Conservation (phyloP, 345 rosid genomes). For the Cardamine occulta region DNA sequence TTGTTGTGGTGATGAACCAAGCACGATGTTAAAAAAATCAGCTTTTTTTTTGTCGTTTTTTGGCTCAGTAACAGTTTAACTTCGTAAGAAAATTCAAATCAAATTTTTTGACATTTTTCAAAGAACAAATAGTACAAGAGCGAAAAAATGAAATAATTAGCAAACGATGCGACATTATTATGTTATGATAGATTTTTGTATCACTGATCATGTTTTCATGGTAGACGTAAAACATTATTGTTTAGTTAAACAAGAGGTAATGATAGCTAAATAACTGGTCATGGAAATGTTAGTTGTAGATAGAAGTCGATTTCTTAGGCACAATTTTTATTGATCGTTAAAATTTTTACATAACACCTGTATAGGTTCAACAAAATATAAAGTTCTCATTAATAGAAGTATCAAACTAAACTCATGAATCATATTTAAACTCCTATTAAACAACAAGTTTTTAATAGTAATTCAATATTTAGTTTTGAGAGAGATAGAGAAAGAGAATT, state of each 20-base stretch:
- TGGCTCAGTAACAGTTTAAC: background rate
- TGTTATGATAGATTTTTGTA: slow-evolving; percentile 20
- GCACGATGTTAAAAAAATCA: background rate
- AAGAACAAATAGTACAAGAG: background rate
- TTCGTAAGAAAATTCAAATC: slow-evolving; percentile 2
- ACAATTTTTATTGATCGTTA: background rate
- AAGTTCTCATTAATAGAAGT: background rate
- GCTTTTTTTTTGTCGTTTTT: background rate
- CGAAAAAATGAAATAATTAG: background rate
- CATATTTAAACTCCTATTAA: background rate
- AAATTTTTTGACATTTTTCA: background rate
- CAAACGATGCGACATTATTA: background rate
- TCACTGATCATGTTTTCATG: background rate
- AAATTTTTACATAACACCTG: background rate
- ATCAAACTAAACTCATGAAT: slow-evolving; percentile 1
- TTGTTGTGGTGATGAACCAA: slow-evolving; percentile 8
- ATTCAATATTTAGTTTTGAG: background rate
- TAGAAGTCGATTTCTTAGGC: background rate
- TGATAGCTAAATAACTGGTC: background rate
- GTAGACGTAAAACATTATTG: background rate
- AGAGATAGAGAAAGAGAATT: background rate
- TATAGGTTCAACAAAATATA: background rate
- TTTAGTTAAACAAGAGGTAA: background rate
- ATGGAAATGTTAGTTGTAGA: background rate
- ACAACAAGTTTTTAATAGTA: background rate